Evolutionary conservation across 768 basidiomycete genomes (phyloP), one percentile per base, ranked within the genome.

Genomic region (Tubosaeta sp.): DNA sequence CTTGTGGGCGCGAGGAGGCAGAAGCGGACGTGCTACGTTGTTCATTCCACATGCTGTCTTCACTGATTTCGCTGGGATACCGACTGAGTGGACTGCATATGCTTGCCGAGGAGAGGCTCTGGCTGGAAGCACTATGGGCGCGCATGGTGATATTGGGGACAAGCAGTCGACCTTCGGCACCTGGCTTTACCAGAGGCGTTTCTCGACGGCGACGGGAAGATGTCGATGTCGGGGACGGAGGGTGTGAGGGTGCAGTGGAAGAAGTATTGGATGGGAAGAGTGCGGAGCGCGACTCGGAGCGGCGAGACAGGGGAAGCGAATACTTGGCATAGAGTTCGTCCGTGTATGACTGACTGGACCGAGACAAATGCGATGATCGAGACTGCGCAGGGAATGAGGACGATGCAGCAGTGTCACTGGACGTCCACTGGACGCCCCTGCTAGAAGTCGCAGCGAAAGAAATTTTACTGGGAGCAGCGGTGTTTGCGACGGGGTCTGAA

Each of bases 121-220:
- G 49, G 75, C 60, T 52, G 67, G 76, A 43, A 65, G 48, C 55
- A 67, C 72, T 57, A 65, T 69, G 61, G 31, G 55, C 58, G 13
- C 56, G 59, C 45, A 63, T 48, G 54, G 70, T 66, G 30, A 78
- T 69, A 34, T 77, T 69, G 3, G 78, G 79, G 11, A 80, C 76
- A 3, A 87, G 72, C 11, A 88, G 74, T 52, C 80, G 82, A 48
- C 85, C 86, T 63, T 86, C 77, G 0, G 81, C 83, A 36, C 78
- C 79, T 6, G 73, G 74, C 53, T 77, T 73, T n/a, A 88, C 62
- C 4, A 88, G 66, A 5, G 76, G 72, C 4, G 77, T 79, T 61
- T 81, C 83, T 32, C 76, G 74, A 39, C 73, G 68, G 12, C 71
- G 73, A 39, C 66, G 59, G 25, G 60, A 63, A 36, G 69, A 61